Evolutionary conservation across 164 flowering plant genomes (phyloP).

Genomic region (Hamamelis virginiana): DNA sequence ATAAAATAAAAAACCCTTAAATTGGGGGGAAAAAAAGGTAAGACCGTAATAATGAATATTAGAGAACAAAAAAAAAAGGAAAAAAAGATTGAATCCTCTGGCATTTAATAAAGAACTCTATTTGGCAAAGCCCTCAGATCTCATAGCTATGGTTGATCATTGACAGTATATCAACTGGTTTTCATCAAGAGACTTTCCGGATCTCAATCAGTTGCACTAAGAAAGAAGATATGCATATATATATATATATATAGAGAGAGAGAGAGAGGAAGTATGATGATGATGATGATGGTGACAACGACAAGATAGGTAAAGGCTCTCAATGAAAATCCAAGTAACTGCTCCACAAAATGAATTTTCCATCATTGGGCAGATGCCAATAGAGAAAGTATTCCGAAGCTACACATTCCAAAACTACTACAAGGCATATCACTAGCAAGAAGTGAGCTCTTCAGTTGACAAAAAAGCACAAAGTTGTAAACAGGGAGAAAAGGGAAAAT

Average conservation of each 20-base stretch:
- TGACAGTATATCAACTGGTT: not conserved
- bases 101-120: not conserved
- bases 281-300: not conserved
- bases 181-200: constrained; percentile 14
- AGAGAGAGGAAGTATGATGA: not conserved
- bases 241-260: constrained; percentile 2
- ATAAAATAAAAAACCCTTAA: no score
- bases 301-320: not conserved
- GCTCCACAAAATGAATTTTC: constrained; percentile 12
- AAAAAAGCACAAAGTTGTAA: no score
- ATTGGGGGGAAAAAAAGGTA: no score
- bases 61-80: not conserved
- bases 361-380: constrained; percentile 22
- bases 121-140: constrained; percentile 24
- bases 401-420: not conserved
- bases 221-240: not conserved
- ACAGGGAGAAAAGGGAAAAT: no score
- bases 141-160: constrained; percentile 21
- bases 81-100: not conserved
- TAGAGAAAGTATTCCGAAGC: not conserved
- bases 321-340: not conserved
- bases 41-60: not conserved
- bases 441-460: no score
- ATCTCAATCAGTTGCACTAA: not conserved
- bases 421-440: no score